phyloP scores from a whole-genome alignment of 305 asterid genomes.

The Withania somnifera region DNA sequence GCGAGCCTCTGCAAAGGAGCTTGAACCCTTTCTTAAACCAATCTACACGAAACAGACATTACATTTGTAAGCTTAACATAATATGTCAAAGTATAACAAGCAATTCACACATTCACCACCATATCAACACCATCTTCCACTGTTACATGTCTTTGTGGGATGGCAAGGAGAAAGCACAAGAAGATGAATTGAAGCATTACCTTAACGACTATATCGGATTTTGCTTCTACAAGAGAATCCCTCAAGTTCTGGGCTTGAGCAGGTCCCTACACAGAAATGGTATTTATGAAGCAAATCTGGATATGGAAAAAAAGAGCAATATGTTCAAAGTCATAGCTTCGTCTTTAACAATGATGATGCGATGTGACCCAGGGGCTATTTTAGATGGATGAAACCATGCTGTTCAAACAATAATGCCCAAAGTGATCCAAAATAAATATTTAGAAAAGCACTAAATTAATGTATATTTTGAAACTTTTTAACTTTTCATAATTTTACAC shows the following conservation, averaged over 20 bases:
- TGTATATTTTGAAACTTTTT: background rate
- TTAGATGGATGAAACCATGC: background rate
- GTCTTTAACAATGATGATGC: background rate
- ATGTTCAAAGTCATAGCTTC: background rate
- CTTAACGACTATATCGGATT: slow-evolving; percentile 87
- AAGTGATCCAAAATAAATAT: background rate
- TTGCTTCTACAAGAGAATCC: slow-evolving; percentile 71
- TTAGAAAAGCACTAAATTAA: background rate
- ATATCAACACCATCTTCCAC: background rate
- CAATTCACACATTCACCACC: background rate
- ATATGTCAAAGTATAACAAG: background rate
- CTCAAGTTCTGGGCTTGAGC: slow-evolving; percentile 93
- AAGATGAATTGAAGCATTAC: slow-evolving; percentile 21
- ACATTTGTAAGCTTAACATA: background rate
- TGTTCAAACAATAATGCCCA: background rate
- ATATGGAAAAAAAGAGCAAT: background rate
- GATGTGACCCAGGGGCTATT: background rate
- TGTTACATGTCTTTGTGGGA: background rate
- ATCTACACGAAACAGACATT: slow-evolving; percentile 34
- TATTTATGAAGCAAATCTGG: background rate
- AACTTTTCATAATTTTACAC: background rate
- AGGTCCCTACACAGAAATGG: slow-evolving; percentile 49
- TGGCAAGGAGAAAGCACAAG: background rate
- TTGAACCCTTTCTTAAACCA: slow-evolving; percentile 93
- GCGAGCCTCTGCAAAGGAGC: slow-evolving; percentile 87